Evolutionary conservation across 805 yeast genomes (phyloP).

Genomic region (Saturnispora ahearnii): DNA sequence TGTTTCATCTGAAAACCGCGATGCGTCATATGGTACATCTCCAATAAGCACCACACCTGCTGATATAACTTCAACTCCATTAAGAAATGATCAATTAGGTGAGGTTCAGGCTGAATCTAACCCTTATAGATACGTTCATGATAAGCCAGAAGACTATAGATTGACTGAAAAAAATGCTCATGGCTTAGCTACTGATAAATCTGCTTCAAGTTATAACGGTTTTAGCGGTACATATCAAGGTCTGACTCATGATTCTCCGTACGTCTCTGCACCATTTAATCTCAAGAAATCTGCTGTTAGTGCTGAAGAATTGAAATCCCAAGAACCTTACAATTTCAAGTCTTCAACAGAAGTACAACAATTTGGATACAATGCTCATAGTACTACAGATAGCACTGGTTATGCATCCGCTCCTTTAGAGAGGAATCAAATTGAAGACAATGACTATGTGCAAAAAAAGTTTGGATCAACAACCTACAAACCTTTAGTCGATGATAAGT

Average conservation of each 20-base stretch:
- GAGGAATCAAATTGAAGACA: neutral
- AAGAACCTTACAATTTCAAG: no score
- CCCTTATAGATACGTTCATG: constrained; percentile 5
- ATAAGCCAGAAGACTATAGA: neutral
- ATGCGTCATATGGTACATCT: neutral
- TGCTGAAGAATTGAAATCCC: neutral
- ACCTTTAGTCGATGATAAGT: neutral
- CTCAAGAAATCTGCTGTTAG: neutral
- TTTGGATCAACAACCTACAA: neutral
- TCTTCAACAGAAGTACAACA: no score
- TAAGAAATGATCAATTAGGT: neutral
- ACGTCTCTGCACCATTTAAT: neutral
- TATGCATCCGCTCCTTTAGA: neutral
- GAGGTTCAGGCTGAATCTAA: neutral
- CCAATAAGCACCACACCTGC: neutral
- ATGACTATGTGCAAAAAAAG: neutral
- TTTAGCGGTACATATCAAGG: neutral
- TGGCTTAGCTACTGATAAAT: neutral
- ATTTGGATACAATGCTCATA: no score
- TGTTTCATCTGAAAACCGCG: neutral
- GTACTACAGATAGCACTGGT: neutral
- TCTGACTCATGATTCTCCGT: neutral
- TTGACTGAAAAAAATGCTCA: constrained; percentile 2
- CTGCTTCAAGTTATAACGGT: neutral
- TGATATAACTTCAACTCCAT: neutral